Percentiles rank a stretch among this genome's conserved stretches.
Evolutionary conservation across 768 basidiomycete genomes (phyloP).

Genomic region (Agaricus sinodeliciosus): DNA sequence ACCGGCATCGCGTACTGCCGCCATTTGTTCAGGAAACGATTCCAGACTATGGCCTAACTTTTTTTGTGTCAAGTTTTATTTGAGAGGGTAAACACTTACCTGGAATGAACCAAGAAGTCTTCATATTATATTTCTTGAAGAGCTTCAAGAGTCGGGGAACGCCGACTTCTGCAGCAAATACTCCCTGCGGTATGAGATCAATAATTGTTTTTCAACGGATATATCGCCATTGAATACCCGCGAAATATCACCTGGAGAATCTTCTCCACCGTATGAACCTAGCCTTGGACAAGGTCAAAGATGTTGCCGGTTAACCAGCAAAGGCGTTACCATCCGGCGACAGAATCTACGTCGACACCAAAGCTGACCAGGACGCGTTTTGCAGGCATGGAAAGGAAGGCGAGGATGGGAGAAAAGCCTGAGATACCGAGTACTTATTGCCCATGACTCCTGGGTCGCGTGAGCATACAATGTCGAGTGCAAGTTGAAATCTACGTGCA

Average conservation of each 20-base stretch:
- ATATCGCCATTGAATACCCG: slow-evolving; percentile 27
- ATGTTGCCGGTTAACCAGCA: not conserved
- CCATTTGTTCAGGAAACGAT: slow-evolving; percentile 68
- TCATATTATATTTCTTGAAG: slow-evolving; percentile 61
- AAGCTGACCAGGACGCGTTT: slow-evolving; percentile 50
- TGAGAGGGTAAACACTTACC: slow-evolving; percentile 26
- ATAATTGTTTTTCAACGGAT: not conserved
- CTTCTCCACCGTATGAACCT: slow-evolving; percentile 71
- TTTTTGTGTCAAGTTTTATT: not conserved
- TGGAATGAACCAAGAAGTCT: slow-evolving; percentile 73
- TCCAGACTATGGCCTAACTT: slow-evolving; percentile 59
- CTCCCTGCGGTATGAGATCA: slow-evolving; percentile 31
- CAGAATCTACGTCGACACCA: slow-evolving; percentile 73
- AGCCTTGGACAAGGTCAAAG: slow-evolving; percentile 34
- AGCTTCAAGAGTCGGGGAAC: slow-evolving; percentile 61
- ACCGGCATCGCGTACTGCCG: slow-evolving; percentile 61
- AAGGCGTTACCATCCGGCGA: slow-evolving; percentile 55
- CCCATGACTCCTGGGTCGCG: not conserved
- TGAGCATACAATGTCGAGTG: not conserved
- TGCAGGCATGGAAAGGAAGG: slow-evolving; percentile 36
- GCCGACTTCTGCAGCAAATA: slow-evolving; percentile 75
- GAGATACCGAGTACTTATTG: not conserved
- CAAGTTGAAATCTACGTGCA: not conserved
- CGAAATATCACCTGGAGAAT: slow-evolving; percentile 64
- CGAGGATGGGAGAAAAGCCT: not conserved